These are phyloP conservation scores for Eucalyptus tenuipes DNA, from an alignment of 345 rosid genomes.

Conservation along the genomic window DNA sequence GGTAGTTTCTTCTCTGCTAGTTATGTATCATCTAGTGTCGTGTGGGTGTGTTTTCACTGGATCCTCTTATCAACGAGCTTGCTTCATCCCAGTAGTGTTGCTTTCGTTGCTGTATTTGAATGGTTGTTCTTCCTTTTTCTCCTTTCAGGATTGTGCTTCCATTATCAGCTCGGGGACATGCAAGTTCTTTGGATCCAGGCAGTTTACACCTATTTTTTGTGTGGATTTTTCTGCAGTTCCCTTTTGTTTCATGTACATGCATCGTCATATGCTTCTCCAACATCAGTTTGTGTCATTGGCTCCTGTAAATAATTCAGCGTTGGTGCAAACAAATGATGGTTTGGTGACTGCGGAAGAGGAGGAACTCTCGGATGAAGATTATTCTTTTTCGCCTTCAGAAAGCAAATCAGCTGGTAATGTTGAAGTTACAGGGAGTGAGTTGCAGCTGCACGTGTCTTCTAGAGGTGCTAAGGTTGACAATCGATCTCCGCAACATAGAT, in stretches of 20 bases:
- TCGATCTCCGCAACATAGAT: conserved; percentile 30
- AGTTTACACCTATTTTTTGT: conserved; percentile 37
- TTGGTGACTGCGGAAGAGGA: not conserved
- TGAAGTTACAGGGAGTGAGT: conserved; percentile 9
- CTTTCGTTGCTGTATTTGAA: not conserved
- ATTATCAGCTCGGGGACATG: conserved; percentile 34
- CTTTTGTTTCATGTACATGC: conserved; percentile 46
- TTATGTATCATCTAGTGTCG: not conserved
- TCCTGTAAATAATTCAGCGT: conserved; percentile 26
- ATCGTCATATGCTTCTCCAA: conserved; percentile 14
- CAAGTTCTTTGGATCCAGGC: conserved; percentile 37
- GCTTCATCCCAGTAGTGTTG: not conserved
- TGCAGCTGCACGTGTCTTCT: conserved; percentile 24
- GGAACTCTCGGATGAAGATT: not conserved
- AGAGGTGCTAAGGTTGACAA: conserved; percentile 37
- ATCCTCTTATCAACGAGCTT: not conserved
- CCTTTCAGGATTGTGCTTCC: conserved; percentile 37
- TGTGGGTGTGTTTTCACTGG: not conserved
- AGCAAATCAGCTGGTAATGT: not conserved
- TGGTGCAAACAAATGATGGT: conserved; percentile 6
- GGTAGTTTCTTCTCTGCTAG: not conserved
- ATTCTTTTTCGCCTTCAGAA: not conserved
- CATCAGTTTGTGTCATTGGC: conserved; percentile 11
- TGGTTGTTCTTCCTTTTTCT: not conserved
- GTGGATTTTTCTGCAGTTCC: conserved; percentile 69